Evolutionary conservation across 2,329 filamentous ascomycete species (phyloP).

Genomic region (Fusarium sp.): DNA sequence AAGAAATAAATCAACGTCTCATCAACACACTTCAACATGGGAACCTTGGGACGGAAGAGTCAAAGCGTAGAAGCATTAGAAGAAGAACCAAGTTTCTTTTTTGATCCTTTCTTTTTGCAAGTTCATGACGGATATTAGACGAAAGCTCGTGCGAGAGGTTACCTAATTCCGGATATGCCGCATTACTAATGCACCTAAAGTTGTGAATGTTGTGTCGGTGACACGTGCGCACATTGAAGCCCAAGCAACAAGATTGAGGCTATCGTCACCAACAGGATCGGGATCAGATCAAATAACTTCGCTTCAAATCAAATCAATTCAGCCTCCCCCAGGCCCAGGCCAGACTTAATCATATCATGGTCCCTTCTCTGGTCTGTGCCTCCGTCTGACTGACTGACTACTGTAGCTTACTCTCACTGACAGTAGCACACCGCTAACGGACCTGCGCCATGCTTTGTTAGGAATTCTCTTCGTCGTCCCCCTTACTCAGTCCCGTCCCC

Average conservation of each 20-base stretch:
- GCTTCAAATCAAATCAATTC: background rate
- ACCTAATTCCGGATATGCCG: slow-evolving; percentile 31
- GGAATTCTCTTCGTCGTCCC: slow-evolving; percentile 38
- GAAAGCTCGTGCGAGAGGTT: slow-evolving; percentile 9
- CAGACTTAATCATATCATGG: slow-evolving; percentile 7
- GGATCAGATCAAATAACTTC: slow-evolving; percentile 1
- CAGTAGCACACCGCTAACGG: slow-evolving; percentile 28
- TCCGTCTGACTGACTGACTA: slow-evolving; percentile 9
- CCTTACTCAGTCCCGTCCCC: slow-evolving; percentile 14
- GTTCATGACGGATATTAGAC: background rate
- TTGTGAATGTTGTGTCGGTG: slow-evolving; percentile 17
- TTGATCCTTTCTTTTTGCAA: slow-evolving; percentile 8
- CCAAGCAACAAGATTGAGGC: slow-evolving; percentile 24
- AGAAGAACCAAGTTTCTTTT: slow-evolving; percentile 20
- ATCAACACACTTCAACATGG: slow-evolving; percentile 2
- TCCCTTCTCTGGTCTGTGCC: slow-evolving; percentile 24
- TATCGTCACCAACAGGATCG: slow-evolving; percentile 24
- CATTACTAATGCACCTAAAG: slow-evolving; percentile 4
- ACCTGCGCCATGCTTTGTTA: slow-evolving; percentile 39
- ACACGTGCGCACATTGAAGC: slow-evolving; percentile 13
- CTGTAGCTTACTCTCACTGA: slow-evolving; percentile 1
- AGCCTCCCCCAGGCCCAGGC: slow-evolving; percentile 21
- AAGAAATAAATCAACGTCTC: slow-evolving; percentile 6
- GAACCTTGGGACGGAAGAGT: slow-evolving; percentile 12
- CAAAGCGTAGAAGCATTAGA: slow-evolving; percentile 26